Percentiles rank a stretch among this genome's conserved stretches.
These are phyloP conservation scores for Floccularia luteovirens DNA, from an alignment of 768 basidiomycete genomes.

Conservation along the genomic window DNA sequence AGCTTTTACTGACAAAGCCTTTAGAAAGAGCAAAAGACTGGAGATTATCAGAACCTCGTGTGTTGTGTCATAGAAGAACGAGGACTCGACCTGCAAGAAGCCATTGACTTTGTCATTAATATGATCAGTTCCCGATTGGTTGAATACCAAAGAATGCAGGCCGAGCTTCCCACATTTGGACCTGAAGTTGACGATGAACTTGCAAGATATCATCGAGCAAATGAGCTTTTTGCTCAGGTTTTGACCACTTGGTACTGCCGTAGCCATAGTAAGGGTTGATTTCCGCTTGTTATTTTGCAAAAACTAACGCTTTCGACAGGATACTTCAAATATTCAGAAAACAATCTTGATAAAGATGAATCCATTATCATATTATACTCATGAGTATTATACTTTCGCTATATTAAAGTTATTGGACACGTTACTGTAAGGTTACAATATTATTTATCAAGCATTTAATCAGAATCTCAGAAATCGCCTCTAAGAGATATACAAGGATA, in stretches of 20 bases:
- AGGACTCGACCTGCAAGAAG: slow-evolving; percentile 15
- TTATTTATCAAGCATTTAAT: no score
- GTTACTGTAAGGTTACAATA: no score
- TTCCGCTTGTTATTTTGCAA: neutral
- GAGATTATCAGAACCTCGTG: slow-evolving; percentile 18
- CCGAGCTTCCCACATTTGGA: slow-evolving; percentile 14
- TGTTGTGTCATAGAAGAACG: slow-evolving; percentile 15
- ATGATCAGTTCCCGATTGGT: slow-evolving; percentile 13
- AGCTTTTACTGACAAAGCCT: neutral
- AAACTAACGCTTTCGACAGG: neutral
- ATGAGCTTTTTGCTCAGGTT: slow-evolving; percentile 11
- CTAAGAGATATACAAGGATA: no score
- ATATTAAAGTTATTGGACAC: no score
- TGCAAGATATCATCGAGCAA: slow-evolving; percentile 6
- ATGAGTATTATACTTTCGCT: no score
- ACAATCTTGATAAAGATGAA: no score
- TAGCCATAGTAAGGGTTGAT: slow-evolving; percentile 7
- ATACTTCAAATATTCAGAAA: no score
- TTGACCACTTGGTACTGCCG: slow-evolving; percentile 11
- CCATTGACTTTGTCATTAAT: slow-evolving; percentile 12
- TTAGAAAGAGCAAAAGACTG: slow-evolving; percentile 21
- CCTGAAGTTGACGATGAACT: slow-evolving; percentile 7
- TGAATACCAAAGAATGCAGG: slow-evolving; percentile 14
- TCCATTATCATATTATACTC: no score
- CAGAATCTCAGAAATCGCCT: no score